Evolutionary conservation across 2,329 filamentous ascomycete species (phyloP).

Genomic region (Botrytis byssoidea): DNA sequence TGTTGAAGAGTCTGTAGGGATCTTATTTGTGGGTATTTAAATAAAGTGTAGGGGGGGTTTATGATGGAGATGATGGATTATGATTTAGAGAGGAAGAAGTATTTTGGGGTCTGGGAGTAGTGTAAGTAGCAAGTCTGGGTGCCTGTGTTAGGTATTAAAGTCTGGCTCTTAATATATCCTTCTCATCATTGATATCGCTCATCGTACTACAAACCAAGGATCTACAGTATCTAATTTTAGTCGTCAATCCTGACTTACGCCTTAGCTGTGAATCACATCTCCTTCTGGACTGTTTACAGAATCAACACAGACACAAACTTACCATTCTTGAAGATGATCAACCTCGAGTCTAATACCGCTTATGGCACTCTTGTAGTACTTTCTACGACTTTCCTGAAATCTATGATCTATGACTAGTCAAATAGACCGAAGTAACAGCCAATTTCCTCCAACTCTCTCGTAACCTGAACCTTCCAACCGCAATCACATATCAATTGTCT

Average conservation of each 20-base stretch:
- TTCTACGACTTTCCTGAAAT: not conserved
- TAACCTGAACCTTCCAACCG: not conserved
- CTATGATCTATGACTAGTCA: not conserved
- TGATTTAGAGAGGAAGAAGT: not conserved
- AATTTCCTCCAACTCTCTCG: not conserved
- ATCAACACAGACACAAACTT: not conserved
- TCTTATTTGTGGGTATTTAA: not conserved
- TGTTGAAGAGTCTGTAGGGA: not conserved
- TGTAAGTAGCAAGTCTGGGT: not conserved
- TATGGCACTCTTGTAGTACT: not conserved
- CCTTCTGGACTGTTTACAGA: not conserved
- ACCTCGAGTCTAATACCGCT: not conserved
- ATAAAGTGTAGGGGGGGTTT: not conserved
- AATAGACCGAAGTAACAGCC: too few species aligned
- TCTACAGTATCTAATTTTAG: too few species aligned
- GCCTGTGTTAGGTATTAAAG: not conserved
- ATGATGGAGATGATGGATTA: too few species aligned
- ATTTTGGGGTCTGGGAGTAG: not conserved
- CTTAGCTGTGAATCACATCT: too few species aligned
- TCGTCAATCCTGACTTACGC: not conserved
- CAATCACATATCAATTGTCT: not conserved
- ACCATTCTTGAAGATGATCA: not conserved
- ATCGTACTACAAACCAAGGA: too few species aligned
- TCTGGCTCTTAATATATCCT: not conserved
- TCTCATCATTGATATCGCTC: too few species aligned